A percentile compares a stretch with the other conserved stretches of the same genome.
Evolutionary conservation across 495 filamentous ascomycete species (phyloP).

Genomic region (Penicillium paradoxum): DNA sequence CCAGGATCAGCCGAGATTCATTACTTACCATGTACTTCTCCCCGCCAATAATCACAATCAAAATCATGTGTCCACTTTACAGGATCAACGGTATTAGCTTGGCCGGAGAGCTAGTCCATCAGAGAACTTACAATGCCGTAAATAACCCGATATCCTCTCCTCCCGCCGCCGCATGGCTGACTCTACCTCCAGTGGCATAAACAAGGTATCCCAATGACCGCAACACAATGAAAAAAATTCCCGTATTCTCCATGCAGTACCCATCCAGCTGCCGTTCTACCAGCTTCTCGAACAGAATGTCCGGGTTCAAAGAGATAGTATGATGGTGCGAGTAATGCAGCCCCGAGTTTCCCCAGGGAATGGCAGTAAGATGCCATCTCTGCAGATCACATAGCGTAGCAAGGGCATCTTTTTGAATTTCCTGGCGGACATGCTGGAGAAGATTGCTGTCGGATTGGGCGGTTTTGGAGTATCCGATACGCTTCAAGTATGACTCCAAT

Average conservation of each 20-base stretch:
- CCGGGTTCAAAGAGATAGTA: conserved; percentile 52
- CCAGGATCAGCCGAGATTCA: not conserved
- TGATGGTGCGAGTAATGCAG: conserved; percentile 55
- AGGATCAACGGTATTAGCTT: not conserved
- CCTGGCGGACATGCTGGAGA: conserved; percentile 19
- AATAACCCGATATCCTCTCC: conserved; percentile 22
- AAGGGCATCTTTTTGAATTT: conserved; percentile 20
- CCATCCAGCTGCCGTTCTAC: conserved; percentile 61
- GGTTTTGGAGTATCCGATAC: conserved; percentile 26
- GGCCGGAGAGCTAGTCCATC: not conserved
- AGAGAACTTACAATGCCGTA: conserved; percentile 21
- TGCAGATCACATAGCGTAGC: conserved; percentile 27
- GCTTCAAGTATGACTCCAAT: conserved; percentile 32
- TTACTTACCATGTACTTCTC: conserved; percentile 44
- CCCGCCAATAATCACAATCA: conserved; percentile 56
- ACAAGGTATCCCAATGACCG: conserved; percentile 56
- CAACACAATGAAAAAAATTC: conserved; percentile 57
- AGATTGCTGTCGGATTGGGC: conserved; percentile 2
- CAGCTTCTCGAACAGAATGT: conserved; percentile 61
- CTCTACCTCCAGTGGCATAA: conserved; percentile 44
- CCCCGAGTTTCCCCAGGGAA: conserved; percentile 66
- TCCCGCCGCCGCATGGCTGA: conserved; percentile 22
- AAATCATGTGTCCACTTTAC: conserved; percentile 55
- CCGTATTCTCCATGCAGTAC: conserved; percentile 75
- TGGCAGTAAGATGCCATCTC: conserved; percentile 47